phyloP scores from a whole-genome alignment of 306 rosid species.

The Coriaria nepalensis region DNA sequence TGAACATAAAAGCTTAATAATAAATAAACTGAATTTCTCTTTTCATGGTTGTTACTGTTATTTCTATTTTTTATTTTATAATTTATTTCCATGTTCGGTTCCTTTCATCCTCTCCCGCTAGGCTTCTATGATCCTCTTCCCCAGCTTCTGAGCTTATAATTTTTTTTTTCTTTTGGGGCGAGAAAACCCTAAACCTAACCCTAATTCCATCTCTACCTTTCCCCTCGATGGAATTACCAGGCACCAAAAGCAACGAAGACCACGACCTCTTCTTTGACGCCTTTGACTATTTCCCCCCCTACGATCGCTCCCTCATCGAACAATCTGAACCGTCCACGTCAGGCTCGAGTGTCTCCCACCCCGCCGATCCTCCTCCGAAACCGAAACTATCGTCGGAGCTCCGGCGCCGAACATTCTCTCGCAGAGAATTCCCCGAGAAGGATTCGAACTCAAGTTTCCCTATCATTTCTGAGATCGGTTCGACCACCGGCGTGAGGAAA shows the following conservation, averaged over 20 bases:
- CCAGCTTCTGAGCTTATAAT: no score
- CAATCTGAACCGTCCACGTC: slow-evolving; percentile 29
- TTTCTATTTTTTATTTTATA: no score
- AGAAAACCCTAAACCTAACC: no score
- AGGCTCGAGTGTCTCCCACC: slow-evolving; percentile 8
- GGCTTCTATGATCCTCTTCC: no score
- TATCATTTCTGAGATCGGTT: slow-evolving; percentile 12
- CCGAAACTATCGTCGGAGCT: slow-evolving; percentile 6
- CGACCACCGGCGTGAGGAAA: slow-evolving; percentile 7
- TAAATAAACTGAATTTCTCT: no score
- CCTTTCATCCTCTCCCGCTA: no score
- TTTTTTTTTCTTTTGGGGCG: no score
- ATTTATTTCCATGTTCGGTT: no score
- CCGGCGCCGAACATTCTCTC: slow-evolving; percentile 28
- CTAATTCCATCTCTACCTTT: no score
- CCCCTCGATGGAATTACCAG: slow-evolving; percentile 33
- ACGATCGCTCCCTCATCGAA: slow-evolving; percentile 19
- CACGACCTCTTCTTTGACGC: slow-evolving; percentile 37
- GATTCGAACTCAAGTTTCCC: slow-evolving; percentile 16
- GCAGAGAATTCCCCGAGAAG: slow-evolving; percentile 7
- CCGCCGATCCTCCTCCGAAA: slow-evolving; percentile 1
- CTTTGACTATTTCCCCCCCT: slow-evolving; percentile 19
- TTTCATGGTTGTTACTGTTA: no score
- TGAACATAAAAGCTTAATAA: no score
- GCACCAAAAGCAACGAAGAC: slow-evolving; percentile 17